A percentile compares a stretch with the other conserved stretches of the same genome.
phyloP scores from a whole-genome alignment of 2,329 filamentous ascomycete genomes.

The Trichoderma pleuroti region DNA sequence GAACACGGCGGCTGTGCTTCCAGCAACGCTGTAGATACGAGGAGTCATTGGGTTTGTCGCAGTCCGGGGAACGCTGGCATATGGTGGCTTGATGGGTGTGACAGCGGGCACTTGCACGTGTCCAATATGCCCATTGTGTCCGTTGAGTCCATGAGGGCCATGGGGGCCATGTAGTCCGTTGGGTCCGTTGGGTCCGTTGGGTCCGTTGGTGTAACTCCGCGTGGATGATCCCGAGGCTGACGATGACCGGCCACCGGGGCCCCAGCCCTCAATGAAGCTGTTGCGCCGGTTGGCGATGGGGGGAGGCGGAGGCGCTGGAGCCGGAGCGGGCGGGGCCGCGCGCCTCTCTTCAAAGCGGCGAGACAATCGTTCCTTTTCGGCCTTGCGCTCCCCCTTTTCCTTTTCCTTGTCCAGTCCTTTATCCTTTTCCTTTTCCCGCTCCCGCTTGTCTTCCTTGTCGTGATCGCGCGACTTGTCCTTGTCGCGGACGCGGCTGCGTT shows the following conservation, averaged over 20 bases:
- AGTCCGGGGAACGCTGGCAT: constrained; percentile 32
- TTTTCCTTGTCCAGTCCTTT: constrained; percentile 27
- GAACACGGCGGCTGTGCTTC: constrained; percentile 18
- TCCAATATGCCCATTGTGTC: constrained; percentile 27
- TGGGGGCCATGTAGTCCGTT: constrained; percentile 4
- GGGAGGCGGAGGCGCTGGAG: constrained; percentile 16
- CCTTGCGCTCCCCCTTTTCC: constrained; percentile 32
- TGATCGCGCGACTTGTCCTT: constrained; percentile 17
- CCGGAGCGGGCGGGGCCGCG: constrained; percentile 15
- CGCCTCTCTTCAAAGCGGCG: constrained; percentile 38
- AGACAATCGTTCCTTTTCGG: constrained; percentile 37
- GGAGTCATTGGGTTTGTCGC: constrained; percentile 15
- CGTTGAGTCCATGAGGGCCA: constrained; percentile 25
- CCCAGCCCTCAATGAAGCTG: constrained; percentile 36
- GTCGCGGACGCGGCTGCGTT: constrained; percentile 22
- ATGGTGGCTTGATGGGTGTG: constrained; percentile 26
- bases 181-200: constrained; percentile 9
- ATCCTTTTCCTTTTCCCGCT: constrained; percentile 26
- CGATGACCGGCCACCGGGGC: constrained; percentile 32
- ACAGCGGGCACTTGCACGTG: constrained; percentile 26
- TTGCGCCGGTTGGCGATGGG: constrained; percentile 27
- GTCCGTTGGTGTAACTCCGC: constrained; percentile 29
- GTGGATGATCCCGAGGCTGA: constrained; percentile 26
- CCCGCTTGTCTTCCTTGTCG: constrained; percentile 24
- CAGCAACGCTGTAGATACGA: constrained; percentile 28